Conservation (phyloP, 1,284 basidiomycete genomes). For the Puccinia polysora region DNA sequence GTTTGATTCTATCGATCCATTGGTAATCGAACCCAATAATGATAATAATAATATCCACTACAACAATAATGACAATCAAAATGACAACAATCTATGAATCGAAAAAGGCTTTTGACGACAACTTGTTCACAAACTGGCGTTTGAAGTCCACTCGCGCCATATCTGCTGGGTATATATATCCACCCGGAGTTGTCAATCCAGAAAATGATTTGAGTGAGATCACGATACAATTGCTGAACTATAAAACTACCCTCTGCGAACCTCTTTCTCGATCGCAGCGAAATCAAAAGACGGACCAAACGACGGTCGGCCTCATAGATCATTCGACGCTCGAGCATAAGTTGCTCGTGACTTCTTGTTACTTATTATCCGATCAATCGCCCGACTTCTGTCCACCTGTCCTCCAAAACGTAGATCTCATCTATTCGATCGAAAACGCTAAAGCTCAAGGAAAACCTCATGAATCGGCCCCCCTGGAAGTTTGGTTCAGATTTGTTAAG, state of each 20-base stretch:
- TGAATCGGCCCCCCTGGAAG: not conserved
- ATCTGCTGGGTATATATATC: not conserved
- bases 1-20: no score
- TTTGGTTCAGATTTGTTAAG: constrained; percentile 10
- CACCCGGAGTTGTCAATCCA: not conserved
- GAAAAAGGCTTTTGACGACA: constrained; percentile 14
- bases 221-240: constrained; percentile 23
- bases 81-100: no score
- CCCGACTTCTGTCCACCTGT: not conserved
- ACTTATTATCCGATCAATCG: not conserved
- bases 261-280: no score
- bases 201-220: constrained; percentile 14
- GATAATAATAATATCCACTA: no score
- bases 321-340: constrained; percentile 3
- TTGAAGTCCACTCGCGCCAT: constrained; percentile 9
- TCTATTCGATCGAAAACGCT: not conserved
- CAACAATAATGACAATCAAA: no score
- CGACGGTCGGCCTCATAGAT: not conserved
- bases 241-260: constrained; percentile 8
- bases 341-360: constrained; percentile 6
- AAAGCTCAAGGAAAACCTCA: not conserved
- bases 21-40: no score
- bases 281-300: not conserved
- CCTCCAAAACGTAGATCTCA: not conserved
- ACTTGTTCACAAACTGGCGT: constrained; percentile 24